Percentiles rank a stretch among this genome's conserved stretches.
Conservation (phyloP, 768 basidiomycete species). For the Mrakia gelida region DNA sequence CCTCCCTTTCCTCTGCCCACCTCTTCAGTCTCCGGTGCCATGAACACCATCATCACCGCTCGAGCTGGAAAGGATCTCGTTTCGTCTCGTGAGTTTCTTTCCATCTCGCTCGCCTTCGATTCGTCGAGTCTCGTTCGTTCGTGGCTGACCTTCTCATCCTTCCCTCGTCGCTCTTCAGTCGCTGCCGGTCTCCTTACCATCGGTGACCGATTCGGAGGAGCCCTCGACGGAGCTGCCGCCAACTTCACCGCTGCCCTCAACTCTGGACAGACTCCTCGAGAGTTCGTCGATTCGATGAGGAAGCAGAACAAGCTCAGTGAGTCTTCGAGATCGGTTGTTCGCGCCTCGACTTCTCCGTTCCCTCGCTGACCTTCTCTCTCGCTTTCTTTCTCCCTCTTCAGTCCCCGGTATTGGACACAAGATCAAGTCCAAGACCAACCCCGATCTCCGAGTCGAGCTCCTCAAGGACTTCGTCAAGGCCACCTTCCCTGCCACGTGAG, state of each 20-base stretch:
- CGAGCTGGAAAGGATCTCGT: conserved; percentile 99
- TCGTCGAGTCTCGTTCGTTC: neutral
- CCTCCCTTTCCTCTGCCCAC: neutral
- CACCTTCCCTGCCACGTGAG: conserved; percentile 72
- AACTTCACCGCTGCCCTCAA: conserved; percentile 94
- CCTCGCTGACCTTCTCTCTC: neutral
- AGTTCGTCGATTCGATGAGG: conserved; percentile 90
- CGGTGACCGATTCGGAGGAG: conserved; percentile 96
- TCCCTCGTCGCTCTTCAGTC: conserved; percentile 43
- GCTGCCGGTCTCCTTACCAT: conserved; percentile 95
- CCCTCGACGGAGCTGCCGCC: conserved; percentile 90
- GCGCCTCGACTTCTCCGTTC: neutral
- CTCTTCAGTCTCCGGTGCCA: conserved; percentile 55
- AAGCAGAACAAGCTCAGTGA: conserved; percentile 82
- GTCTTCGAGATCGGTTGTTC: neutral
- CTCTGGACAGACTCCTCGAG: conserved; percentile 89
- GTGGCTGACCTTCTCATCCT: neutral
- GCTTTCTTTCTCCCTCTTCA: neutral
- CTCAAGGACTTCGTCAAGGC: conserved; percentile 88
- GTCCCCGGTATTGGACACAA: conserved; percentile 98
- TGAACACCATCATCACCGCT: conserved; percentile 99
- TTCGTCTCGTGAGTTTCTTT: conserved; percentile 56
- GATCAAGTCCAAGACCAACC: conserved; percentile 98
- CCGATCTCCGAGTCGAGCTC: conserved; percentile 60
- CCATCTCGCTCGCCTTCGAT: too few relatives aligned